phyloP scores from a whole-genome alignment of 2,329 filamentous ascomycete species.

The Microsporum ferrugineum region DNA sequence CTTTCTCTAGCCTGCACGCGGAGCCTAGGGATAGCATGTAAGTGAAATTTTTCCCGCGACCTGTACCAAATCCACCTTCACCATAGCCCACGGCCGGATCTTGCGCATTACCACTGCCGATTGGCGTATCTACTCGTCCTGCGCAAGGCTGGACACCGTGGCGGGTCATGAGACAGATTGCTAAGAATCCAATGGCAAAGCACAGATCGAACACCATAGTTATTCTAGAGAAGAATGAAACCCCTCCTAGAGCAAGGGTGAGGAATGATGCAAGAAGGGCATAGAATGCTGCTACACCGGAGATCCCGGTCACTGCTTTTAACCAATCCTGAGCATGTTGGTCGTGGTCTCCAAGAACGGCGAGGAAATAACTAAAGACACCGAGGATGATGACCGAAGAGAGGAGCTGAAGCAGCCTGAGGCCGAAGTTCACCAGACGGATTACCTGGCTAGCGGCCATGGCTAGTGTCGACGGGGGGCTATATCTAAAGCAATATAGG shows the following conservation, averaged over 20 bases:
- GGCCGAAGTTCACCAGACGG: constrained; percentile 56
- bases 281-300: constrained; percentile 65
- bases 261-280: constrained; percentile 59
- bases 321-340: constrained; percentile 52
- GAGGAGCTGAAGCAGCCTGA: constrained; percentile 63
- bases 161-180: constrained; percentile 64
- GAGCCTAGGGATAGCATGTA: constrained; percentile 36
- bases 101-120: constrained; percentile 52
- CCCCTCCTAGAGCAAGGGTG: constrained; percentile 68
- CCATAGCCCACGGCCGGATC: constrained; percentile 40
- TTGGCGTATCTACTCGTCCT: constrained; percentile 52
- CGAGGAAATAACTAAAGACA: constrained; percentile 76
- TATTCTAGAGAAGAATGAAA: constrained; percentile 58
- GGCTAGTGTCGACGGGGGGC: background rate
- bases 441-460: constrained; percentile 46
- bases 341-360: constrained; percentile 55
- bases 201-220: constrained; percentile 64
- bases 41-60: constrained; percentile 14
- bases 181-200: constrained; percentile 69
- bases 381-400: constrained; percentile 63
- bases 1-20: constrained; percentile 66
- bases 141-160: constrained; percentile 56
- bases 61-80: constrained; percentile 36
- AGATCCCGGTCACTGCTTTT: constrained; percentile 66
- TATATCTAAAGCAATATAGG: constrained; percentile 13